Evolutionary conservation across 2,329 filamentous ascomycete genomes (phyloP).

Genomic region (Dothideomycetidae sp.): DNA sequence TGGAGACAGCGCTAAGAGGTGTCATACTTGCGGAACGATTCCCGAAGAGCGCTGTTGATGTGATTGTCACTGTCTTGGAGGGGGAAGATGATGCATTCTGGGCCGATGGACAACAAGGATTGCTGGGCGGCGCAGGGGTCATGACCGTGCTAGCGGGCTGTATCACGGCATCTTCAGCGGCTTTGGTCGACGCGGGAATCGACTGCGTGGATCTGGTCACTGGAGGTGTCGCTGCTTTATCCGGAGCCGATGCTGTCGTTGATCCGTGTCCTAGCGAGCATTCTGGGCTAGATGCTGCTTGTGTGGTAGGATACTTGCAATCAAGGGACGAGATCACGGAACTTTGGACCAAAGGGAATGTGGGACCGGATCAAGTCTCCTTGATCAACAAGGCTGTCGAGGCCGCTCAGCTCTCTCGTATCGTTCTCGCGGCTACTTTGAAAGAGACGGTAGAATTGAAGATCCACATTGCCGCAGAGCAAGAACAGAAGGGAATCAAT

Average conservation of each 20-base stretch:
- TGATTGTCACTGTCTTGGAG: constrained; percentile 84
- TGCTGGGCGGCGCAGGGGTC: constrained; percentile 54
- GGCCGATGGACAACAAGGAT: constrained; percentile 35
- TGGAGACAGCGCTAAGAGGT: constrained; percentile 80
- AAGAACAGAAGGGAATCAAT: background rate
- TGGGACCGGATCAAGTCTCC: constrained; percentile 33
- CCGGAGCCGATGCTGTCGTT: constrained; percentile 47
- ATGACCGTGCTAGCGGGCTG: constrained; percentile 88
- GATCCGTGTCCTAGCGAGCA: constrained; percentile 78
- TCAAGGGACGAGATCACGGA: constrained; percentile 83
- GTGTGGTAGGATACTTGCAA: constrained; percentile 80
- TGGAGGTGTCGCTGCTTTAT: constrained; percentile 75
- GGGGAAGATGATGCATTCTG: constrained; percentile 70
- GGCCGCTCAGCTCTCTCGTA: constrained; percentile 44
- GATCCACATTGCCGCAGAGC: constrained; percentile 5
- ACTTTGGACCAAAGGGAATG: constrained; percentile 77
- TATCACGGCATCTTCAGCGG: constrained; percentile 85
- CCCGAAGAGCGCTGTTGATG: constrained; percentile 97
- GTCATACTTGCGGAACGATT: constrained; percentile 86
- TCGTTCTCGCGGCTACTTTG: constrained; percentile 47
- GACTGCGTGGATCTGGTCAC: constrained; percentile 86
- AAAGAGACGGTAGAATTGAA: constrained; percentile 39
- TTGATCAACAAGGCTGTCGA: constrained; percentile 50
- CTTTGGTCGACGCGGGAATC: constrained; percentile 85
- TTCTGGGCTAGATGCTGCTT: constrained; percentile 61